Conservation (phyloP, 75 land plant species). For the Picea glauca region DNA sequence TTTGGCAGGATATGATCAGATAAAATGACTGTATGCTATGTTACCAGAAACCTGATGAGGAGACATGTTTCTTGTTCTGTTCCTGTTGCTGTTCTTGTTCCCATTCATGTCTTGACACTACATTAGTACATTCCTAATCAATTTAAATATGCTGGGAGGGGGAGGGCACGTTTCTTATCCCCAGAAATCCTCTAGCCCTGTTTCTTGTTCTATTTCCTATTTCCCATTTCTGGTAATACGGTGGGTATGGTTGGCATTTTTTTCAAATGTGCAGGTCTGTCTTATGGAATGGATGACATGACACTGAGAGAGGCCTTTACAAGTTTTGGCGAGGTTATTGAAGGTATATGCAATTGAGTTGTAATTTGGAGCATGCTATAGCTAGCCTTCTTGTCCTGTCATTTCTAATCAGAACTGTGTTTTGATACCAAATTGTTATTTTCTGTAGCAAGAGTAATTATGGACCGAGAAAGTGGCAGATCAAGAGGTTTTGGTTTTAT, state of each 20-base stretch:
- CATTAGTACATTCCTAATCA: too few species aligned
- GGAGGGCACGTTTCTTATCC: too few species aligned
- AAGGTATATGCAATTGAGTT: slow-evolving; percentile 34
- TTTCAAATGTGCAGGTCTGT: slow-evolving; percentile 38
- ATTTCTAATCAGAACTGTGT: background rate
- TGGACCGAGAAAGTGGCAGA: slow-evolving; percentile 75
- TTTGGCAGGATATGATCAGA: too few species aligned
- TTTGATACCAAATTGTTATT: background rate
- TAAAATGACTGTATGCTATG: too few species aligned
- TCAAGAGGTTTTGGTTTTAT: slow-evolving; percentile 92
- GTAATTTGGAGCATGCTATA: background rate
- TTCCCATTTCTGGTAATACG: background rate
- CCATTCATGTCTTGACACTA: too few species aligned
- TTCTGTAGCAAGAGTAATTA: slow-evolving; percentile 61
- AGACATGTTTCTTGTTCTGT: too few species aligned
- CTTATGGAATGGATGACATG: slow-evolving; percentile 59
- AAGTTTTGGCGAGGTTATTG: slow-evolving; percentile 57
- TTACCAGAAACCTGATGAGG: too few species aligned
- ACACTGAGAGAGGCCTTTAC: slow-evolving; percentile 62
- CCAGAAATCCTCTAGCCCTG: background rate
- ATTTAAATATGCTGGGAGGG: too few species aligned
- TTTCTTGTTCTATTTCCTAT: background rate
- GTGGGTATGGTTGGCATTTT: background rate
- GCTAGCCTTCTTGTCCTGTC: background rate
- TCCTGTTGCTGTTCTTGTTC: too few species aligned